Evolutionary conservation across 768 basidiomycete genomes (phyloP).

Genomic region (Mycena capillaripes): DNA sequence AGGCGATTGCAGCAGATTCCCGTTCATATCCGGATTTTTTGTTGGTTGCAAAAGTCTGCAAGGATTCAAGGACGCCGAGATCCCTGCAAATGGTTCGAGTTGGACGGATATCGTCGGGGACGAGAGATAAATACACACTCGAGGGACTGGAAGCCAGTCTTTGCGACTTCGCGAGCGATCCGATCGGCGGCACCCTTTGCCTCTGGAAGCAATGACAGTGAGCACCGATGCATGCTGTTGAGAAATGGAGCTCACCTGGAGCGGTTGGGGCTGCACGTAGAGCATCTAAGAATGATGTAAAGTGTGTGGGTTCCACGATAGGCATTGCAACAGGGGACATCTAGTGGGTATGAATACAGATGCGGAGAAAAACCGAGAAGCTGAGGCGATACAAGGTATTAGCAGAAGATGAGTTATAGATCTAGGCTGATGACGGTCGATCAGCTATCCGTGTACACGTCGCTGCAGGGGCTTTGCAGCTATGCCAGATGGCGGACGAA

Average conservation of each 20-base stretch:
- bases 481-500: slow-evolving; percentile 3
- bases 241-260: slow-evolving; percentile 57
- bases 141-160: slow-evolving; percentile 72
- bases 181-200: slow-evolving; percentile 88
- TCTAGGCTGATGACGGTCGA: slow-evolving; percentile 26
- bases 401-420: slow-evolving; percentile 30
- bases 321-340: slow-evolving; percentile 72
- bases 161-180: slow-evolving; percentile 79
- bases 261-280: slow-evolving; percentile 69
- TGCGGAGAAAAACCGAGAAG: slow-evolving; percentile 39
- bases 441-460: slow-evolving; percentile 23
- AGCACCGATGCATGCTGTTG: slow-evolving; percentile 4
- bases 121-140: slow-evolving; percentile 56
- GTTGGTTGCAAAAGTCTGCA: slow-evolving; percentile 81
- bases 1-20: slow-evolving; percentile 87
- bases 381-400: slow-evolving; percentile 31
- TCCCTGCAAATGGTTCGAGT: slow-evolving; percentile 59
- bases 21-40: slow-evolving; percentile 92
- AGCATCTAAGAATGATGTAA: slow-evolving; percentile 53
- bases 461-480: background rate
- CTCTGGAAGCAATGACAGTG: slow-evolving; percentile 59
- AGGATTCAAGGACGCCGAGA: slow-evolving; percentile 68
- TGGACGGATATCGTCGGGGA: background rate
- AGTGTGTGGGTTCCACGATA: slow-evolving; percentile 56
- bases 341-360: slow-evolving; percentile 45